These are phyloP conservation scores for Dryas alaskensis DNA, from an alignment of 306 rosid species.

Conservation along the genomic window DNA sequence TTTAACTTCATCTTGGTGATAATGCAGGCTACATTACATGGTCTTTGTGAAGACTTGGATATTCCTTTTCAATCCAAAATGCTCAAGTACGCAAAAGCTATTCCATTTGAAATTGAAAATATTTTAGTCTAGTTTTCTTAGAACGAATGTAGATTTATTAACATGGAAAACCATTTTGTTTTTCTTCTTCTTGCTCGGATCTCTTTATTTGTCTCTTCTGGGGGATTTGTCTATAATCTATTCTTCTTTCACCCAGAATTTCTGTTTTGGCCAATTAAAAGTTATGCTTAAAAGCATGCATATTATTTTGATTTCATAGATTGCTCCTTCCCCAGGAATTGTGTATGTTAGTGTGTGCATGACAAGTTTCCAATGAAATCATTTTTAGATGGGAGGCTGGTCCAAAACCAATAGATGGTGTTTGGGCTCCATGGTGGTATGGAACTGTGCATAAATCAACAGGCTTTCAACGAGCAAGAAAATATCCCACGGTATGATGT, in stretches of 20 bases:
- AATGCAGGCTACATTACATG: conserved; percentile 54
- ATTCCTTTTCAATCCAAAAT: conserved; percentile 70
- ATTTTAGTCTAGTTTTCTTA: neutral
- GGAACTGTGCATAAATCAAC: conserved; percentile 55
- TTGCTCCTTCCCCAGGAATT: neutral
- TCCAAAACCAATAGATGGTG: conserved; percentile 68
- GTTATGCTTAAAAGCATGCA: neutral
- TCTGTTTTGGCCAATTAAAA: neutral
- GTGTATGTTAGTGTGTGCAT: neutral
- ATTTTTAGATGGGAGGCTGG: conserved; percentile 80
- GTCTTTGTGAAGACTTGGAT: conserved; percentile 68
- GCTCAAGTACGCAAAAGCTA: conserved; percentile 56
- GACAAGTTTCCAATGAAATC: conserved; percentile 27
- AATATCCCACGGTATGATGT: conserved; percentile 55
- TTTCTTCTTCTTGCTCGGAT: no score
- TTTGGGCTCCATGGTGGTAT: conserved; percentile 94
- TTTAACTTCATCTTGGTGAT: conserved; percentile 18
- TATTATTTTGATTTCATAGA: neutral
- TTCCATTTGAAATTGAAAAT: conserved; percentile 17
- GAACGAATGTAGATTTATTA: neutral
- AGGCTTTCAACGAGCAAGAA: conserved; percentile 47
- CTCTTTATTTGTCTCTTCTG: neutral
- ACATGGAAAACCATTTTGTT: neutral
- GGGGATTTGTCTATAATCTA: neutral
- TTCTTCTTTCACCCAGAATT: neutral